Evolutionary conservation across 345 rosid genomes (phyloP).

Genomic region (Eucalyptus microcorys): DNA sequence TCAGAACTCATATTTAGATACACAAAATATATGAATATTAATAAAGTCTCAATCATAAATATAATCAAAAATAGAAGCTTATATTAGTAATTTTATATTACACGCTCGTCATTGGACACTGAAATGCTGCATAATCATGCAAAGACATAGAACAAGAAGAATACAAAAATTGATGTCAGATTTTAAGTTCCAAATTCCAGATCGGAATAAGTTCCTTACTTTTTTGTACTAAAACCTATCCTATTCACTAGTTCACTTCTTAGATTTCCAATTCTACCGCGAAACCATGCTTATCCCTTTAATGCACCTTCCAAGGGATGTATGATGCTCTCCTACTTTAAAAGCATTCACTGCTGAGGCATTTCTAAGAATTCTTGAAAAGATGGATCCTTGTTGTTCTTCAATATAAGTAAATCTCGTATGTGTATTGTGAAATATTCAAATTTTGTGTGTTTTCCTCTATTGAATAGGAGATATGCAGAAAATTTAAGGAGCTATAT

Average conservation of each 20-base stretch:
- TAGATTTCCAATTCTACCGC: neutral
- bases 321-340: neutral
- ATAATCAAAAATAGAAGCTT: no score
- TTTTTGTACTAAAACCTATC: no score
- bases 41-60: accelerated
- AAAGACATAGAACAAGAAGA: neutral
- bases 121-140: no score
- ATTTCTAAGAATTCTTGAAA: neutral
- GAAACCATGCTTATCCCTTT: neutral
- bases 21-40: no score
- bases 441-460: neutral
- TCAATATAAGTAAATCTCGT: neutral
- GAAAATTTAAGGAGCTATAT: neutral
- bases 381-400: neutral
- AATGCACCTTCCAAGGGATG: neutral
- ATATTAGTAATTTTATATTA: no score
- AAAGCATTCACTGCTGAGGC: neutral
- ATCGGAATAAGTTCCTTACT: no score
- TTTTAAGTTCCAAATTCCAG: accelerated
- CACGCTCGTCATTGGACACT: accelerated
- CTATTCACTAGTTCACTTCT: no score
- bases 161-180: no score
- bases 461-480: neutral
- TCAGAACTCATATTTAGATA: accelerated
- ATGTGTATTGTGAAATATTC: neutral